These are phyloP conservation scores for Phascolomyces articulosus DNA, from an alignment of 371 early-diverging fungal species.

Conservation along the genomic window DNA sequence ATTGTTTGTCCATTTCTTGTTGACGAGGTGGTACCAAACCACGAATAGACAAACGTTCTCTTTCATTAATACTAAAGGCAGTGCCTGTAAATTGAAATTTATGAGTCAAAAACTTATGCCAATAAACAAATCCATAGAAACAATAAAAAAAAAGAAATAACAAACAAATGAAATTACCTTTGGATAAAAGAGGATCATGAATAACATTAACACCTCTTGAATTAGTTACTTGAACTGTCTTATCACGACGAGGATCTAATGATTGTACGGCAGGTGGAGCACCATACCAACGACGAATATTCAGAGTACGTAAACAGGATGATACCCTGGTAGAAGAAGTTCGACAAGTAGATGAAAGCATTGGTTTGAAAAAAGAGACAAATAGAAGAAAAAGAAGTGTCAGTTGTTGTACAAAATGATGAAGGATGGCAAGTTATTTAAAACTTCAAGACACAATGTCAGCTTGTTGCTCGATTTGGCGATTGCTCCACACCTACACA, in stretches of 20 bases:
- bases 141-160: not conserved
- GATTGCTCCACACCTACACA: not conserved
- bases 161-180: too few species aligned
- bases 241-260: constrained; percentile 60
- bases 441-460: not conserved
- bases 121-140: too few species aligned
- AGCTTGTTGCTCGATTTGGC: not conserved
- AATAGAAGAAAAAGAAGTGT: not conserved
- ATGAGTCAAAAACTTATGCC: not conserved
- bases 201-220: constrained; percentile 62
- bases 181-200: constrained; percentile 63
- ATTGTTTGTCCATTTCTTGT: constrained; percentile 69
- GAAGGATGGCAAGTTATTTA: not conserved
- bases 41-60: constrained; percentile 70
- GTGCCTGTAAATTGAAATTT: constrained; percentile 42
- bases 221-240: constrained; percentile 56
- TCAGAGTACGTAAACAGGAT: not conserved
- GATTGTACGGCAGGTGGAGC: constrained; percentile 22
- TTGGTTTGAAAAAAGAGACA: not conserved
- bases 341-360: not conserved
- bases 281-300: constrained; percentile 8
- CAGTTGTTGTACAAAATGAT: not conserved
- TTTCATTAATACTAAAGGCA: constrained; percentile 65
- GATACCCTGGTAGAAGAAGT: not conserved
- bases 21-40: constrained; percentile 69